These are phyloP conservation scores for Parachaetomium inaequale DNA, from an alignment of 495 filamentous ascomycete genomes.

Conservation along the genomic window DNA sequence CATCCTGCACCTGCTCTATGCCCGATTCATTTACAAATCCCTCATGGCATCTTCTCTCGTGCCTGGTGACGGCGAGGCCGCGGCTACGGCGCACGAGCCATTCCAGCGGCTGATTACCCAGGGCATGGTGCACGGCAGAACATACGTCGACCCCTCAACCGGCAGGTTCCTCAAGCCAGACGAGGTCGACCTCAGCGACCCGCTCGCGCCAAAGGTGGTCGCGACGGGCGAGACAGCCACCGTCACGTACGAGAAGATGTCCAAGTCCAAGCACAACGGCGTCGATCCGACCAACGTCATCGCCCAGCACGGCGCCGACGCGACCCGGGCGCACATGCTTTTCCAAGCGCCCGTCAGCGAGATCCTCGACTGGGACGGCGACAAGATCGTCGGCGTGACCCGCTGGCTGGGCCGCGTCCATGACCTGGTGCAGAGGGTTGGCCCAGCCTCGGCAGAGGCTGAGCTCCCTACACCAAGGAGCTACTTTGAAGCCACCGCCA, in stretches of 20 bases:
- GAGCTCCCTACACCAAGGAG: slow-evolving; percentile 6
- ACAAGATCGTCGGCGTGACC: slow-evolving; percentile 74
- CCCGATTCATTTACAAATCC: slow-evolving; percentile 87
- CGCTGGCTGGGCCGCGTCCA: slow-evolving; percentile 71
- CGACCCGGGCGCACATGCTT: slow-evolving; percentile 78
- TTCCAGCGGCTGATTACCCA: slow-evolving; percentile 80
- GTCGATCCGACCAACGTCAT: slow-evolving; percentile 76
- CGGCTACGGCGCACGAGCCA: slow-evolving; percentile 52
- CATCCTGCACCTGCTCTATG: slow-evolving; percentile 86
- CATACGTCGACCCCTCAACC: slow-evolving; percentile 68
- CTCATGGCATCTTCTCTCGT: slow-evolving; percentile 53
- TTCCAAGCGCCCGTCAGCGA: slow-evolving; percentile 83
- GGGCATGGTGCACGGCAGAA: slow-evolving; percentile 90
- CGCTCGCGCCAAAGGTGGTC: slow-evolving; percentile 55
- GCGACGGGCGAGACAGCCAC: slow-evolving; percentile 54
- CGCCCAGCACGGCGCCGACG: slow-evolving; percentile 71
- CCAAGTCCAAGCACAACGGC: slow-evolving; percentile 92
- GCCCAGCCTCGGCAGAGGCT: not conserved
- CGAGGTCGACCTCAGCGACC: slow-evolving; percentile 64
- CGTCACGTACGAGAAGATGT: slow-evolving; percentile 85
- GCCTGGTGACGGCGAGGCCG: slow-evolving; percentile 20
- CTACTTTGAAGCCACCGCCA: slow-evolving; percentile 31
- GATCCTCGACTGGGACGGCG: slow-evolving; percentile 81
- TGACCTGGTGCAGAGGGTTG: slow-evolving; percentile 49
- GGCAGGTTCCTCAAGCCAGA: slow-evolving; percentile 74